Conservation (phyloP, 805 yeast species). For the Metschnikowia santaceciliae region DNA sequence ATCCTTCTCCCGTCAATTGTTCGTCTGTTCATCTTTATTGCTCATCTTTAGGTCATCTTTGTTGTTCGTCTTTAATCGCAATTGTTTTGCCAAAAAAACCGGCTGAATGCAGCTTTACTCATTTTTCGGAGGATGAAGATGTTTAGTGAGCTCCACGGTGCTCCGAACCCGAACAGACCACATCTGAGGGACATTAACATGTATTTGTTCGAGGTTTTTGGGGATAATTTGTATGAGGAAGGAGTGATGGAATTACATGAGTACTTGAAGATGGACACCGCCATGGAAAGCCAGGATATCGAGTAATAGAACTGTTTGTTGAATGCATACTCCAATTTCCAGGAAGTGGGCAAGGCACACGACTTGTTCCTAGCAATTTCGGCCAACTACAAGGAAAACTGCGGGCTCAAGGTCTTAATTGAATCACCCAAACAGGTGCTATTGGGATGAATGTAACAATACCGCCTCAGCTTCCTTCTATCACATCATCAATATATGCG, state of each 20-base stretch:
- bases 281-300: constrained; percentile 50
- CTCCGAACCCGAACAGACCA: constrained; percentile 13
- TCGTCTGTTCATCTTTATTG: too few relatives aligned
- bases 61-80: constrained; percentile 15
- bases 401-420: constrained; percentile 43
- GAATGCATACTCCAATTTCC: constrained; percentile 58
- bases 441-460: constrained; percentile 16
- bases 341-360: constrained; percentile 51
- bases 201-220: constrained; percentile 58
- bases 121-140: constrained; percentile 59
- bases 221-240: constrained; percentile 53
- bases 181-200: constrained; percentile 48
- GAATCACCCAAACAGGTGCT: constrained; percentile 15
- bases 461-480: constrained; percentile 27
- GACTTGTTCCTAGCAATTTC: constrained; percentile 59
- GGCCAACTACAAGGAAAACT: constrained; percentile 42
- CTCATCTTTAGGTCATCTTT: too few relatives aligned
- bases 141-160: constrained; percentile 50
- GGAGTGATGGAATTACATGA: constrained; percentile 68
- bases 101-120: constrained; percentile 59
- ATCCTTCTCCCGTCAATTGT: too few relatives aligned
- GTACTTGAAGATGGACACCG: constrained; percentile 56
- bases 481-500: constrained; percentile 22
- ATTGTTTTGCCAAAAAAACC: constrained; percentile 48
- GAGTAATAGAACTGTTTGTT: constrained; percentile 57